Conservation (phyloP, 352 stramenopile species). For the Phytopythium kandeliae region DNA sequence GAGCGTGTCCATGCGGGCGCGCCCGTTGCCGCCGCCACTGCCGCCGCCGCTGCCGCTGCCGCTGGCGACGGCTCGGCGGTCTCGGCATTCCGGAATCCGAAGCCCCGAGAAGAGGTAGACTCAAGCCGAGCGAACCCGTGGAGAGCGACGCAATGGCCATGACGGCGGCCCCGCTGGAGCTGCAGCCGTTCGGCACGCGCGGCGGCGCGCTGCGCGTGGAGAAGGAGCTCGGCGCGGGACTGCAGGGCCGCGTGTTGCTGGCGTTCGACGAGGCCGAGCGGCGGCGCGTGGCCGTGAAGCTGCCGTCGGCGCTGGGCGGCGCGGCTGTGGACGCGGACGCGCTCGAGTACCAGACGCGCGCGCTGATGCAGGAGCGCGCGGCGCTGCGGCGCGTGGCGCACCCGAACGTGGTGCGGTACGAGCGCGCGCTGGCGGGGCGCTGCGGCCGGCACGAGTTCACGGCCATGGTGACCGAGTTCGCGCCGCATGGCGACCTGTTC, state of each 20-base stretch:
- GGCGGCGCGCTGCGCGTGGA: slow-evolving; percentile 40
- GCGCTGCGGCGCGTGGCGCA: slow-evolving; percentile 48
- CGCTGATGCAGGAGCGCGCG: slow-evolving; percentile 57
- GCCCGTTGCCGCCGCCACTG: not conserved
- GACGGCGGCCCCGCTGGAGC: slow-evolving; percentile 1
- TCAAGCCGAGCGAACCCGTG: no score
- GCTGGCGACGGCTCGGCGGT: not conserved
- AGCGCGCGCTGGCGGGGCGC: slow-evolving; percentile 32
- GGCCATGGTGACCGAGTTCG: slow-evolving; percentile 76
- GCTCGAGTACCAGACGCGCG: slow-evolving; percentile 59
- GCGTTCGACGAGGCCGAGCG: slow-evolving; percentile 41
- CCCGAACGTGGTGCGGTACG: slow-evolving; percentile 48
- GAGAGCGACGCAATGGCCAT: no score
- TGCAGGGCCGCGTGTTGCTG: slow-evolving; percentile 61
- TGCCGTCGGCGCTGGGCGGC: slow-evolving; percentile 41
- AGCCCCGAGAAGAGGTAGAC: no score
- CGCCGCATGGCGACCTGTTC: slow-evolving; percentile 77
- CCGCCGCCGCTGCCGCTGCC: not conserved
- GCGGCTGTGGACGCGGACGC: slow-evolving; percentile 19
- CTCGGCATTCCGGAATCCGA: slow-evolving; percentile 4
- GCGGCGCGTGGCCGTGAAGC: slow-evolving; percentile 64
- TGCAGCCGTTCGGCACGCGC: slow-evolving; percentile 7
- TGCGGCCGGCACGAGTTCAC: slow-evolving; percentile 42
- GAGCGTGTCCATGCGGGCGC: slow-evolving; percentile 2
- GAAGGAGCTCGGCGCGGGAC: slow-evolving; percentile 51